Percentiles rank a stretch among this genome's conserved stretches.
Conservation (phyloP, 2,329 filamentous ascomycete species). For the Chrysoporthe austroafricana region DNA sequence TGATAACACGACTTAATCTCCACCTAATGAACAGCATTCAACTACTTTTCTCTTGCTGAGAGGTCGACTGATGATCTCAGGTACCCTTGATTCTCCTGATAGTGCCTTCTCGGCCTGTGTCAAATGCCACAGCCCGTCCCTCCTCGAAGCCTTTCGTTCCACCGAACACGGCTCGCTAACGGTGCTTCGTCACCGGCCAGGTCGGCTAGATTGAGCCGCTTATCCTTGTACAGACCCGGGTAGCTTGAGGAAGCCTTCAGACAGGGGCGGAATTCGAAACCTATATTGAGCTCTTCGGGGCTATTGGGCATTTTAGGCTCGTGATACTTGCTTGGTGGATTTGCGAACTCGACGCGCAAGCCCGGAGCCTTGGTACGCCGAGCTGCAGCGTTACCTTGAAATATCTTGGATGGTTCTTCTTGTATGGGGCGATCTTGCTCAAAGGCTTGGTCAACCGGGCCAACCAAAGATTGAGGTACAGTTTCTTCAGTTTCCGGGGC, state of each 20-base stretch:
- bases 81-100: neutral
- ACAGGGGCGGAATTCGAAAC: neutral
- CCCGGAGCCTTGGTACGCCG: neutral
- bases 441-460: neutral
- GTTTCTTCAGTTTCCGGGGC: too few relatives aligned
- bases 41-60: neutral
- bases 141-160: neutral
- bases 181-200: neutral
- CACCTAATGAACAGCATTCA: neutral
- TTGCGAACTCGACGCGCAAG: neutral
- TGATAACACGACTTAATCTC: neutral
- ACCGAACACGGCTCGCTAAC: neutral
- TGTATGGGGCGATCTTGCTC: neutral
- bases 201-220: neutral
- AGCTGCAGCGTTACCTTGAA: neutral
- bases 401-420: neutral
- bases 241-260: neutral
- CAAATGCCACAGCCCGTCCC: neutral
- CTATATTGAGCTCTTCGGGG: too few relatives aligned
- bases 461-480: neutral
- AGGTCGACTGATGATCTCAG: neutral
- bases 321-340: neutral
- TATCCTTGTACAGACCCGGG: neutral
- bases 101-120: neutral
- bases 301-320: neutral